These are phyloP conservation scores for Populus hybrid DNA, from an alignment of 441 rosid species.

Conservation along the genomic window DNA sequence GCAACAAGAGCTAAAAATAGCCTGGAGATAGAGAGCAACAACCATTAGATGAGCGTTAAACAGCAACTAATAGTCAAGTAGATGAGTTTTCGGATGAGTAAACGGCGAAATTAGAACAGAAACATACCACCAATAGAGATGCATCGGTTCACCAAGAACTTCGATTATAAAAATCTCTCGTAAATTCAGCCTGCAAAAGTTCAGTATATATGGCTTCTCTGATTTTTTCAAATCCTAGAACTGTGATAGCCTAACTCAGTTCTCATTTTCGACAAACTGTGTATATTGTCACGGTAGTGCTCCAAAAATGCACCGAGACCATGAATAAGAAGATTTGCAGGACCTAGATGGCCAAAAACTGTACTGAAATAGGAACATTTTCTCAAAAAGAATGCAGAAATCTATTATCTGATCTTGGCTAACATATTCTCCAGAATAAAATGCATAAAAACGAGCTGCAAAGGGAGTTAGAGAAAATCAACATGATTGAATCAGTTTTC, in stretches of 20 bases:
- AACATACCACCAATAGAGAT: conserved; percentile 79
- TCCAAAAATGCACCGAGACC: conserved; percentile 94
- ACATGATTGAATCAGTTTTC: background rate
- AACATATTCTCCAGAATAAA: background rate
- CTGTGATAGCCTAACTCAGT: conserved; percentile 76
- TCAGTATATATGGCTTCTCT: conserved; percentile 88
- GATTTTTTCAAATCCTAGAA: conserved; percentile 82
- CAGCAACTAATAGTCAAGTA: background rate
- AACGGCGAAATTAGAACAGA: conserved; percentile 7
- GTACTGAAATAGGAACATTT: conserved; percentile 47
- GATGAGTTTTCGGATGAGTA: background rate
- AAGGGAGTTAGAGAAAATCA: background rate
- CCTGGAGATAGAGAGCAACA: conserved; percentile 33
- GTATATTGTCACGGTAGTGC: conserved; percentile 74
- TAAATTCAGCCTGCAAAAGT: conserved; percentile 75
- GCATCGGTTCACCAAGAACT: conserved; percentile 77
- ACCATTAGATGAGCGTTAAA: background rate
- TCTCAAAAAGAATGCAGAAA: conserved; percentile 6
- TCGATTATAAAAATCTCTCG: conserved; percentile 72
- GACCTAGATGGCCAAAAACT: conserved; percentile 62
- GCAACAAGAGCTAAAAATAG: conserved; percentile 62
- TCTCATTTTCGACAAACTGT: conserved; percentile 47
- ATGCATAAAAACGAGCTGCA: background rate
- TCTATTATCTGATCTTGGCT: background rate
- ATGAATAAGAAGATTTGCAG: conserved; percentile 78